Percentiles rank a stretch among this genome's conserved stretches.
phyloP scores from a whole-genome alignment of 805 yeast genomes.

The Pichia deserticola region DNA sequence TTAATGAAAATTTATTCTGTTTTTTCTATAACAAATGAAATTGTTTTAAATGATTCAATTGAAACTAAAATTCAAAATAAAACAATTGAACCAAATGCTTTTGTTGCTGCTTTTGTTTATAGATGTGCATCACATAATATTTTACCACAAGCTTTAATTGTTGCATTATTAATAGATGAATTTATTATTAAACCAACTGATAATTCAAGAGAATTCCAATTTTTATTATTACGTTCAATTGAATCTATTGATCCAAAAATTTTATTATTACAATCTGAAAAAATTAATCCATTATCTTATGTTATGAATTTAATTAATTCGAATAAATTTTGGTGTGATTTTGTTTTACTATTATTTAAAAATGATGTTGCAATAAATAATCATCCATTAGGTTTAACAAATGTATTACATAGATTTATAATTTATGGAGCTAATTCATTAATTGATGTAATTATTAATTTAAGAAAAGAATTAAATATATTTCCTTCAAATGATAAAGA shows the following conservation, averaged over 20 bases:
- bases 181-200: conserved; percentile 4
- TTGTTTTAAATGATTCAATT: background rate
- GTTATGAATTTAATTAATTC: conserved; percentile 9
- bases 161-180: conserved; percentile 14
- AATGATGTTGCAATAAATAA: background rate
- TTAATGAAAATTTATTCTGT: conserved; percentile 7
- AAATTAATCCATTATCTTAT: conserved; percentile 12
- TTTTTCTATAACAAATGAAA: background rate
- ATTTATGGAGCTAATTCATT: conserved; percentile 22
- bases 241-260: conserved; percentile 14
- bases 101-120: conserved; percentile 6
- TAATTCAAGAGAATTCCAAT: conserved; percentile 13
- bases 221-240: conserved; percentile 18
- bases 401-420: conserved; percentile 14
- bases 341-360: conserved; percentile 9
- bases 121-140: conserved; percentile 10
- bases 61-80: background rate
- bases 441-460: conserved; percentile 13
- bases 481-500: background rate
- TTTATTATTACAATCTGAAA: conserved; percentile 10
- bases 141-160: conserved; percentile 9
- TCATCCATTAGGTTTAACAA: conserved; percentile 8
- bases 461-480: conserved; percentile 2
- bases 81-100: conserved; percentile 6
- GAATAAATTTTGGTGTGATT: conserved; percentile 17